Base-by-base conservation (phyloP, 1,139 yeast genomes). In the Arxiozyma heterogenica region DNA sequence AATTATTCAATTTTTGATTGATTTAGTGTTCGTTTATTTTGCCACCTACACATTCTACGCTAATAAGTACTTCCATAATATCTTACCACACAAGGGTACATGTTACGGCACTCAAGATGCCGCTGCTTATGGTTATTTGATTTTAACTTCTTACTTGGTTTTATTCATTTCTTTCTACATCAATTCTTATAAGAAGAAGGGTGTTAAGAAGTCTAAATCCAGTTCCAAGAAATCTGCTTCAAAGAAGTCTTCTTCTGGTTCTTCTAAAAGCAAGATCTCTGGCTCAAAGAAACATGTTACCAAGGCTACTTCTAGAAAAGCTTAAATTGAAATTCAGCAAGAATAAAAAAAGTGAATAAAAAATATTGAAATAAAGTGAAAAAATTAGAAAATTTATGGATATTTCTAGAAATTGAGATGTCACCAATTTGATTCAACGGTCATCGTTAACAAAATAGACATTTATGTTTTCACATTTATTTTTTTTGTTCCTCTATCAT, bases 51-150 rank as follows among this genome's bases (percentile, higher is more conserved):
- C 88, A 58, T 86, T 83, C 69, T 81, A 82, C 64, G 87, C 86
- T 44, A 77, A 75, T 65, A 75, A 73, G 57, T 83, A 81, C 73
- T 78, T 81, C 70, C 67, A 69, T 63, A 66, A 64, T 62, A 73
- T 80, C 54, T 72, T 89, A 69, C 96, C 98, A 55, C 84, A 86
- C 72, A 73, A 76, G 66, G 97, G 96, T 58, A 83, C 84, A 64
- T 93, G 98, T 73, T 82, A 87, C 61, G 98, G 98, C 58, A 86
- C 91, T 58, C 93, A 89, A 73, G 78, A 84, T 63, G 98, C 98
- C 55, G 98, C 98, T 44, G 80, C 83, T 57, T 84, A 83, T 65
- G 98, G 98, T 43, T 89, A 91, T 73, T 80, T 84, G 69, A 87
- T 93, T 66, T 80, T 93, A 73, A 84, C 96, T 53, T 84, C 95